Conservation (phyloP, 1,139 yeast genomes). For the Protomyces arabidopsidicola region DNA sequence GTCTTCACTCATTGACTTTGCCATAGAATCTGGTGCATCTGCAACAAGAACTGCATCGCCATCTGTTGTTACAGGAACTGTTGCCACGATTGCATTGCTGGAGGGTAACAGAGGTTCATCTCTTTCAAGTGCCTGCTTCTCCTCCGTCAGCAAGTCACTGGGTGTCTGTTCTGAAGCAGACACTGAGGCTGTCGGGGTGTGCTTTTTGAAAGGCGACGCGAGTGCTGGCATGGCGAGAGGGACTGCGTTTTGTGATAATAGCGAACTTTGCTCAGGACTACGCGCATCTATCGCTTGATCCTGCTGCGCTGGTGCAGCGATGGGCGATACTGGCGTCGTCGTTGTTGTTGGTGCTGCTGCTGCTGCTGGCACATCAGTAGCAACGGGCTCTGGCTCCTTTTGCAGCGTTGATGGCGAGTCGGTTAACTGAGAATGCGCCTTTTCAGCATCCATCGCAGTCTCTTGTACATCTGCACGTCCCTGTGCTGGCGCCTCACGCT, state of each 20-base stretch:
- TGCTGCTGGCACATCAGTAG: background rate
- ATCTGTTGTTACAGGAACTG: background rate
- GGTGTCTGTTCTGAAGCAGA: background rate
- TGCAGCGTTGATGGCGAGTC: background rate
- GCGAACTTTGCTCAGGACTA: background rate
- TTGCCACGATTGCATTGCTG: constrained; percentile 9
- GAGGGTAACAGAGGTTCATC: constrained; percentile 15
- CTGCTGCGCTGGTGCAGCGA: background rate
- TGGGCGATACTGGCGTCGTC: background rate
- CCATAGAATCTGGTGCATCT: background rate
- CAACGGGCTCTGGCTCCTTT: background rate
- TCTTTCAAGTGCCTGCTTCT: constrained; percentile 10
- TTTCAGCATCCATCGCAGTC: background rate
- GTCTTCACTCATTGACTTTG: background rate
- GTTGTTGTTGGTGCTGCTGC: background rate
- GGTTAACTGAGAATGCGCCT: background rate
- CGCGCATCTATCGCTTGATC: background rate
- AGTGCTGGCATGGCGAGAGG: background rate
- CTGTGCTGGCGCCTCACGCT: background rate
- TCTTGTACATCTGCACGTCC: background rate
- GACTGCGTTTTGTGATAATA: background rate
- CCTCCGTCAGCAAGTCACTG: background rate
- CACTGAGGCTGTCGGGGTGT: background rate
- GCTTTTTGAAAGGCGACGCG: background rate
- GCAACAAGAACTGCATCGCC: background rate